Base-by-base conservation (phyloP, 202 grass and related monocot genomes). In the Zizania palustris region DNA sequence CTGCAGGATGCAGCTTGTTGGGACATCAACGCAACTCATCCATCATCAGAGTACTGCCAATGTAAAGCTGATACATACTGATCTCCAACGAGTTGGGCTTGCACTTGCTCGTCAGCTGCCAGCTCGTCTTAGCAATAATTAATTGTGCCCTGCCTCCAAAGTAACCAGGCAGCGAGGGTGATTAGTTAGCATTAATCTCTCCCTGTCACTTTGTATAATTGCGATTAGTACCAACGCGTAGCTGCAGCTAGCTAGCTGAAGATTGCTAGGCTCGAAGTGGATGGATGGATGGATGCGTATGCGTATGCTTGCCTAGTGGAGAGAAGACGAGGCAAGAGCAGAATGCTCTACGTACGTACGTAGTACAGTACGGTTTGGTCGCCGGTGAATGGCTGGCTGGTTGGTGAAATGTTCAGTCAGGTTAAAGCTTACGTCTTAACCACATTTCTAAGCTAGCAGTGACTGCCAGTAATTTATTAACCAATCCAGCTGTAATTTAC, bases 361-460 rank as follows among this genome's bases (percentile, higher is more conserved):
- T 2, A 28, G 1, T 28, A 28, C 28, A 28, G 28, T 28, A 28
- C 28, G 28, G 28, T 28, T 28, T 28, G 28, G 28, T 28, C 28
- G 28, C 28, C 2, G 28, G 28, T 2, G 28, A 28, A 28, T 28
- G 28, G 28, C 2, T 19, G n/a, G 51, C 9, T 15, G 78, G 78
- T 81, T 21, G 78, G 68, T 73, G 79, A 21, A 71, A 65, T 3
- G 79, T 81, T 64, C 45, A 64, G 68, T 81, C 78, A 53, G 68
- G 78, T 56, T 56, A 22, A 65, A 44, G 48, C 15, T 16, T 65
- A 56, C 69, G 79, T 56, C 51, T 69, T 45, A 21, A 8, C 63
- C 15, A 11, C 53, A 66, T 20, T 55, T n/a, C 49, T 66, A 57
- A 7, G 58, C 6, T 39, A 39, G 60, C 7, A 28, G 28, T 28